These are phyloP conservation scores for Hymenoscyphus repandus DNA, from an alignment of 2,329 filamentous ascomycete species.

Conservation along the genomic window DNA sequence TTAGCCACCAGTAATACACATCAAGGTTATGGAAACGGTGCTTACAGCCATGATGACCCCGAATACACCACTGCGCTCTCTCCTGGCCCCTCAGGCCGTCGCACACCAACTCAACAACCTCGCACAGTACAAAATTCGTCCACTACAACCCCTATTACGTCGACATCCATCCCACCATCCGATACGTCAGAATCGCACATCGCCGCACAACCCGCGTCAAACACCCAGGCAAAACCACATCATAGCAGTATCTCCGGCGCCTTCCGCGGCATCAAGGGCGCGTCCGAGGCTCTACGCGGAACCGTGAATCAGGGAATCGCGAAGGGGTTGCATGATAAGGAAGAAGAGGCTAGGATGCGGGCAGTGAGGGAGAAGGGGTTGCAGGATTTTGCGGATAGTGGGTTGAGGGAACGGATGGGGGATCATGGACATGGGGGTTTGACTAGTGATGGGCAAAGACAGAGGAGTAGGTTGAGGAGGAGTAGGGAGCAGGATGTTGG, in stretches of 20 bases:
- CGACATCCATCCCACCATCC: neutral
- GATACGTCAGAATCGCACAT: neutral
- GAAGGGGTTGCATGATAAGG: constrained; percentile 15
- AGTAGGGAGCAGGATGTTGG: constrained; percentile 10
- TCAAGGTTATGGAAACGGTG: neutral
- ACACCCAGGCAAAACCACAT: constrained; percentile 4
- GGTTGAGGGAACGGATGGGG: constrained; percentile 19
- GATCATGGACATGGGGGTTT: too few relatives aligned
- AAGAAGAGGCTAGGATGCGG: constrained; percentile 21
- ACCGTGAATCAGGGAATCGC: constrained; percentile 20
- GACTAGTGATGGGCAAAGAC: constrained; percentile 14
- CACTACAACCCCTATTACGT: neutral
- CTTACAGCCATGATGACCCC: neutral
- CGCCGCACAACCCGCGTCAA: neutral
- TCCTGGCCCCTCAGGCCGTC: constrained; percentile 5
- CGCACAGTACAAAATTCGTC: neutral
- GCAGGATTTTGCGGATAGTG: constrained; percentile 20
- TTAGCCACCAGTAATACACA: neutral
- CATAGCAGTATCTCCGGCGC: constrained; percentile 6
- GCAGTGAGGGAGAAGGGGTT: constrained; percentile 19
- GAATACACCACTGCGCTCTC: neutral
- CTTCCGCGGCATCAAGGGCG: constrained; percentile 20
- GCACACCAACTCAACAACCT: neutral
- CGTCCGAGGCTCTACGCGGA: constrained; percentile 22
- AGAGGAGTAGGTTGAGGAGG: constrained; percentile 11